Conservation (phyloP, 257 asterid species). For the Dorcoceras hygrometricum region DNA sequence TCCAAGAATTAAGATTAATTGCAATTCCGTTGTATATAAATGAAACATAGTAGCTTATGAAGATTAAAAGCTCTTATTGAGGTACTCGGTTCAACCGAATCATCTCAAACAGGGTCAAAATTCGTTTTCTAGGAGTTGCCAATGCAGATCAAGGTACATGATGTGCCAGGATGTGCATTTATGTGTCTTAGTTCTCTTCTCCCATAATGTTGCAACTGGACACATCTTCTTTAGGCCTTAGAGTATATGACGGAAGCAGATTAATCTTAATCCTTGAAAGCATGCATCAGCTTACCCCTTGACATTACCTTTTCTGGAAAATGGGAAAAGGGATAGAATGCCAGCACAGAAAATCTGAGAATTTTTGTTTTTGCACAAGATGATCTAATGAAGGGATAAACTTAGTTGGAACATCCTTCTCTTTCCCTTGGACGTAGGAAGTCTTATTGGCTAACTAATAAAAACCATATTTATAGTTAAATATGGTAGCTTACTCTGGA, state of each 20-base stretch:
- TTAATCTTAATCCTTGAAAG: constrained; percentile 4
- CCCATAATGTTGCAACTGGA: not conserved
- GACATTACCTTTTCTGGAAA: not conserved
- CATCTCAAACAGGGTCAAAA: not conserved
- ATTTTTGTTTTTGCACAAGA: not conserved
- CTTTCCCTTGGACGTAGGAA: not conserved
- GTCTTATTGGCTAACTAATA: not conserved
- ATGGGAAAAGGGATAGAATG: constrained; percentile 3
- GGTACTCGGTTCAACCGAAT: constrained; percentile 7
- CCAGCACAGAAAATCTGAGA: not conserved
- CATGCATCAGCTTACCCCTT: not conserved
- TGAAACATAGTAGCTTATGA: not conserved
- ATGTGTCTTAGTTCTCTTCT: not conserved
- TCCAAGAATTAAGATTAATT: constrained; percentile 8
- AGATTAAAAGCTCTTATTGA: not conserved
- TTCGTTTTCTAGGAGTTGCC: not conserved
- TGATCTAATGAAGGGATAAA: constrained; percentile 16
- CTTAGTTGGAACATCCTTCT: not conserved
- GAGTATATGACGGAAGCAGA: not conserved
- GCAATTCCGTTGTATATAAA: not conserved
- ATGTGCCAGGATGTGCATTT: not conserved
- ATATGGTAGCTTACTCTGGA: constrained; percentile 2
- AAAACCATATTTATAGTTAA: not conserved
- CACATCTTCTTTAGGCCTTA: not conserved
- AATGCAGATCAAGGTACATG: not conserved